Evolutionary conservation across 1,284 basidiomycete species (phyloP).

Genomic region (Rhodotorula sp.): DNA sequence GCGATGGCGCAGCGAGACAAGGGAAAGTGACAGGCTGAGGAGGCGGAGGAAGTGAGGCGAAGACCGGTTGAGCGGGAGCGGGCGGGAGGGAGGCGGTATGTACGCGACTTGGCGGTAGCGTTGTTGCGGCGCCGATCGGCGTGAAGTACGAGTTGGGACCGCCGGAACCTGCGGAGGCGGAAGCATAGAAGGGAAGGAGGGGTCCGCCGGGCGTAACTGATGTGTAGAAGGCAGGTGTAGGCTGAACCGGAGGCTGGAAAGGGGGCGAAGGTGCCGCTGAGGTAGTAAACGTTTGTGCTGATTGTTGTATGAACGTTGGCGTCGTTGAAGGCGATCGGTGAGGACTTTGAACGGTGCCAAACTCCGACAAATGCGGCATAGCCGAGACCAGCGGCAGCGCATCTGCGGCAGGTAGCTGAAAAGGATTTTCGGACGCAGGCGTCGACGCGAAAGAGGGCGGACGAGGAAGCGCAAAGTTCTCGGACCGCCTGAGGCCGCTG

Average conservation of each 20-base stretch:
- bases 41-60: background rate
- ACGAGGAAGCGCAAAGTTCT: background rate
- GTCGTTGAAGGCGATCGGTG: too few relatives aligned
- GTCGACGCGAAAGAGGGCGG: background rate
- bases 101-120: background rate
- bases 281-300: too few relatives aligned
- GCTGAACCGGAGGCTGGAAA: background rate
- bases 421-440: background rate
- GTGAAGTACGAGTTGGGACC: background rate
- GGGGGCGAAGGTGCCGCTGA: background rate
- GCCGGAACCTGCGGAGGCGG: background rate
- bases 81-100: background rate
- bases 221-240: conserved; percentile 7
- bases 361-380: background rate
- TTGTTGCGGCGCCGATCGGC: background rate
- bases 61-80: background rate
- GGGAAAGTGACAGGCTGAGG: background rate
- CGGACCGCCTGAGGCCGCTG: background rate
- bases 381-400: background rate
- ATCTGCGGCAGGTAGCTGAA: too few relatives aligned
- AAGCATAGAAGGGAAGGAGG: conserved; percentile 15
- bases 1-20: background rate
- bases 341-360: background rate
- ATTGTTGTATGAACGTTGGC: too few relatives aligned
- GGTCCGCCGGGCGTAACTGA: conserved; percentile 1